Evolutionary conservation across 352 stramenopile genomes (phyloP).

Genomic region (Thalassiosira sp.): DNA sequence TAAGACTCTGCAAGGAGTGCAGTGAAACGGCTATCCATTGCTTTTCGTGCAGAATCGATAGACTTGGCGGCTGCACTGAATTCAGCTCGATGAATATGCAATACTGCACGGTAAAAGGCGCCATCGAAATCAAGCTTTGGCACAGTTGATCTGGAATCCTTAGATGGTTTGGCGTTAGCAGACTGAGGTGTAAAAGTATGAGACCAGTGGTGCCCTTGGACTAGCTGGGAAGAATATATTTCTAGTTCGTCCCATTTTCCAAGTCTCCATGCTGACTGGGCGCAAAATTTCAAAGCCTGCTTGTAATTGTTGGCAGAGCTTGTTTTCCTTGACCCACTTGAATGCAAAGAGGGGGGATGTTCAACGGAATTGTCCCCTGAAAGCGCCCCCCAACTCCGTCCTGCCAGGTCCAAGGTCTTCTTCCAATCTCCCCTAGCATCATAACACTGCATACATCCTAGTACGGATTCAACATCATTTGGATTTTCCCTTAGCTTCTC

Average conservation of each 20-base stretch:
- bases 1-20: constrained; percentile 96
- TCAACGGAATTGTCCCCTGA: constrained; percentile 39
- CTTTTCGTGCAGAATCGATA: constrained; percentile 91
- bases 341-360: constrained; percentile 23
- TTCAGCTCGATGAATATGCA: constrained; percentile 92
- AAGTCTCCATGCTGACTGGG: constrained; percentile 86
- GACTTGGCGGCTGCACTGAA: constrained; percentile 89
- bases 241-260: constrained; percentile 87
- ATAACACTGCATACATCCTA: constrained; percentile 97
- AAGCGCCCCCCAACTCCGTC: constrained; percentile 74
- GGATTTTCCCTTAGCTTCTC: constrained; percentile 83
- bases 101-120: constrained; percentile 88
- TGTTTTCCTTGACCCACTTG: constrained; percentile 40
- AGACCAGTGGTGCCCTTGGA: constrained; percentile 49
- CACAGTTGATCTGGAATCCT: constrained; percentile 28
- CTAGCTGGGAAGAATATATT: constrained; percentile 76
- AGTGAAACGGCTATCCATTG: constrained; percentile 93
- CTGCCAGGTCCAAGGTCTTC: constrained; percentile 88
- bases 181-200: constrained; percentile 8
- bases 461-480: constrained; percentile 89
- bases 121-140: constrained; percentile 81
- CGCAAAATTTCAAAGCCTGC: constrained; percentile 82
- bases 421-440: constrained; percentile 95
- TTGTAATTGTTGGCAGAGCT: constrained; percentile 57
- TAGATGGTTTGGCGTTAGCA: constrained; percentile 14